A percentile compares a stretch with the other conserved stretches of the same genome.
These are phyloP conservation scores for Paradendryphiella salina DNA, from an alignment of 2,329 filamentous ascomycete genomes.

Conservation along the genomic window DNA sequence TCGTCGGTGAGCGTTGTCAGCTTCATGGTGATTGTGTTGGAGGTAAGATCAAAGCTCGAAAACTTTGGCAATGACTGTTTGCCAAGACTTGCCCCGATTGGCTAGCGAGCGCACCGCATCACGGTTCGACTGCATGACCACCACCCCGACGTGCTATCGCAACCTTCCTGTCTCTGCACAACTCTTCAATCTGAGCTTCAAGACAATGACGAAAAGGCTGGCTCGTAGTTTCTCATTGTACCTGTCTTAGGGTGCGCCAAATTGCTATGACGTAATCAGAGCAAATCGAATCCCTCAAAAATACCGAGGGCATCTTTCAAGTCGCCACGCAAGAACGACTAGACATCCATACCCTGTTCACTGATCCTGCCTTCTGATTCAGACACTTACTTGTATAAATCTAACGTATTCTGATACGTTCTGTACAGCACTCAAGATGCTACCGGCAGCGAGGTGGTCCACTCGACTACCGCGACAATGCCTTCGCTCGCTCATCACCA, in stretches of 20 bases:
- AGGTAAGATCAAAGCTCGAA: constrained; percentile 7
- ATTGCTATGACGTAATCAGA: constrained; percentile 15
- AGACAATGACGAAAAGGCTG: not conserved
- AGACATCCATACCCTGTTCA: not conserved
- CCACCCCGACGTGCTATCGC: not conserved
- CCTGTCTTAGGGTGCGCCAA: not conserved
- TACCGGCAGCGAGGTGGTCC: constrained; percentile 33
- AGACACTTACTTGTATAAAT: not conserved
- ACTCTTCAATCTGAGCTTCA: not conserved
- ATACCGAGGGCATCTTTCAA: not conserved
- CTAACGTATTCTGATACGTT: constrained; percentile 1
- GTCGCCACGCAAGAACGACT: constrained; percentile 7
- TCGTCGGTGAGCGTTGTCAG: constrained; percentile 11
- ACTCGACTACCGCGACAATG: constrained; percentile 32
- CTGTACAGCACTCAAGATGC: constrained; percentile 23
- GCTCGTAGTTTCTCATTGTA: not conserved
- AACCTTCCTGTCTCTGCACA: not conserved
- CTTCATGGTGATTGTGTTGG: constrained; percentile 15
- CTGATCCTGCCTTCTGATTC: not conserved
- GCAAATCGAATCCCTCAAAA: constrained; percentile 3
- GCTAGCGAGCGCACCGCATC: not conserved
- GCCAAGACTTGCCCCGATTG: constrained; percentile 15
- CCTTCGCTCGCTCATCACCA: constrained; percentile 30
- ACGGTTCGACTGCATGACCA: not conserved
- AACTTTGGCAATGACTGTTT: constrained; percentile 11